Evolutionary conservation across 116 monocot species (phyloP).

Genomic region (Papilionanthe hybrid): DNA sequence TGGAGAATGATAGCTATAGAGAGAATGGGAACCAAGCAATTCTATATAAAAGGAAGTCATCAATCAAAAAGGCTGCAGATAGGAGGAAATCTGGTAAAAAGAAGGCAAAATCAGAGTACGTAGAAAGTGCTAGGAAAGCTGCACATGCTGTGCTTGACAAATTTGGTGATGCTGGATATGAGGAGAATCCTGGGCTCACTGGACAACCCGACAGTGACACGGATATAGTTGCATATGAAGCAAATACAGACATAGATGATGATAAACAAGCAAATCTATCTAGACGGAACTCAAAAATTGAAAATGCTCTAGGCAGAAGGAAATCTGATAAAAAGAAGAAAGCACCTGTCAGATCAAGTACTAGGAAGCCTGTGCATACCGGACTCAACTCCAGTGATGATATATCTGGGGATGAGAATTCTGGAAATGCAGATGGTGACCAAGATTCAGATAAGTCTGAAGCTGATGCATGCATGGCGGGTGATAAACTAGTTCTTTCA

Average conservation of each 20-base stretch:
- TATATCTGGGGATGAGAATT: not conserved
- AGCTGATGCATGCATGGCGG: not conserved
- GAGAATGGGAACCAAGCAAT: not conserved
- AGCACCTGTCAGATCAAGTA: not conserved
- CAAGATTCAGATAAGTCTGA: not conserved
- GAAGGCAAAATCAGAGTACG: conserved; percentile 27
- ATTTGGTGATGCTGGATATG: not conserved
- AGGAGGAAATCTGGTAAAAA: conserved; percentile 32
- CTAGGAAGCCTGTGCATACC: not conserved
- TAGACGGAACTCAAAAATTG: not conserved
- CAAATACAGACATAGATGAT: not conserved
- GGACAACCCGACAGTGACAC: not conserved
- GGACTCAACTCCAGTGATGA: not conserved
- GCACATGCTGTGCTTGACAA: not conserved
- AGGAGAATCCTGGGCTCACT: not conserved
- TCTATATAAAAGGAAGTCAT: conserved; percentile 10
- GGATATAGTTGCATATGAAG: not conserved
- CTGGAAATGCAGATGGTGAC: conserved; percentile 1
- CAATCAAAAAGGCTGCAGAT: not conserved
- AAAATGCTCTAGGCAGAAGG: not conserved
- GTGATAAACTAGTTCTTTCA: not conserved
- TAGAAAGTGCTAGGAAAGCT: conserved; percentile 16
- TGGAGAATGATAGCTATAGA: not conserved
- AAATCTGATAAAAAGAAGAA: not conserved
- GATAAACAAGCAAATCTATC: not conserved